Evolutionary conservation across 2,329 filamentous ascomycete species (phyloP), one percentile per base, ranked within the genome.

Genomic region (Botrytis deweyae): DNA sequence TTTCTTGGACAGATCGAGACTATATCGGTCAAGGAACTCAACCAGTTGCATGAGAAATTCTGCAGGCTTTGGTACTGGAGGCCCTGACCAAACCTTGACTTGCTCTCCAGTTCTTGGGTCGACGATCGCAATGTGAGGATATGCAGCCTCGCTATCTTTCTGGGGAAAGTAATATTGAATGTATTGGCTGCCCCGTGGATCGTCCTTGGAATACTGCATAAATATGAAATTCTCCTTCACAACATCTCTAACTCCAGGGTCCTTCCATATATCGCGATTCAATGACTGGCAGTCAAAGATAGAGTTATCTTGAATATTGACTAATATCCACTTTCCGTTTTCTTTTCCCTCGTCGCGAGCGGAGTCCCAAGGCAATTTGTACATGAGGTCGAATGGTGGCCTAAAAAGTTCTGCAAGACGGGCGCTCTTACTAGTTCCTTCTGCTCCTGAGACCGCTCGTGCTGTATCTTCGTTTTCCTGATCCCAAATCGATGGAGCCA

Each of bases 21-120:
- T 98, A 84, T 98, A 99, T 38, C 96, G 90, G 81, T 98, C 96
- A n/a, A 99, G 88, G 79, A 99, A 99, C 82, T 98, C 95, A 80
- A 94, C 93, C 3, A 99, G 87, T 80, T 98, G 93, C 80, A 94
- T 93, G 75, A 97, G 89, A 78, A 99, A 98, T 22, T 98, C 95
- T 16, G 88, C 82, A 0, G 94, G 85, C 58, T 87, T 88, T 0
- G 95, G 91, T 72, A 95, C 93, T 1, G 95, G 93, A 14, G 89
- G 87, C 1, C 95, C 95, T 22, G 93, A 94, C 95, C 96, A 98
- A 1, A 95, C 89, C 84, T 99, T 99, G 82, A 99, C 93, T 82
- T 98, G 94, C 83, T 99, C 96, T 75, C 96, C 96, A 0, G 96
- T 99, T 74, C 96, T 89, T 2, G 96, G 96, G 79, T 99, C 96